Evolutionary conservation across 495 filamentous ascomycete species (phyloP), one percentile per base, ranked within the genome.

Genomic region (Podospora pseudopauciseta): DNA sequence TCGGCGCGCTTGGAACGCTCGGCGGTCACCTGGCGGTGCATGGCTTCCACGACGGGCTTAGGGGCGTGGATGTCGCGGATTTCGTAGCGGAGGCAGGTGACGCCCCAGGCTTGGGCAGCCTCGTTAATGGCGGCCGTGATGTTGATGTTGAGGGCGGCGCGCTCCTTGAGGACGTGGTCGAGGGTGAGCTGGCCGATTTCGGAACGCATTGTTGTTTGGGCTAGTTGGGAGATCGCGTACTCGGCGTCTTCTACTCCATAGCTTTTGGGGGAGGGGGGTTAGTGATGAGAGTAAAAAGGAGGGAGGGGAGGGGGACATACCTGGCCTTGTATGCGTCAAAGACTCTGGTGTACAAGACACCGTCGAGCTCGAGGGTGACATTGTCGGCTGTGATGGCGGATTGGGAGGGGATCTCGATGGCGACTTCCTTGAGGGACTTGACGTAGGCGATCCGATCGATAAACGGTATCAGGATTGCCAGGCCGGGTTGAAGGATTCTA

Each of bases 171-270:
- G 54, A 99, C 95, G 81, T 98, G 94, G 80, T 99, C 95, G 72
- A 99, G 90, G 0, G 94, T 92, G 19, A 99, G 86, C 73, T 97
- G 93, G 68, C 95, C 95, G 76, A 99, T 99, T 78, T 99, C 95
- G 66, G 90, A 93, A 68, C 95, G 93, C 95, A 99, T 99, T 0
- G 95, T 99, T 2, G 95, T 99, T 79, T 99, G 95, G 3, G 95
- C 95, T 19, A 99, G 90, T 74, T 99, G 95, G 20, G 91, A 93
- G 82, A 99, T 98, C 76, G 95, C 95, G 80, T 98, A 99, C 77
- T 98, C 96, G 68, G 95, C 95, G 76, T 99, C 95, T 81, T 99
- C 95, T 55, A 99, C 95, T 55, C 95, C 95, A 76, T 99, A 98
- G 80, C 93, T 26, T 63, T 20, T 15, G 63, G 34, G 15, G 54